These are phyloP conservation scores for Daldinia decipiens DNA, from an alignment of 495 filamentous ascomycete genomes.

Conservation along the genomic window DNA sequence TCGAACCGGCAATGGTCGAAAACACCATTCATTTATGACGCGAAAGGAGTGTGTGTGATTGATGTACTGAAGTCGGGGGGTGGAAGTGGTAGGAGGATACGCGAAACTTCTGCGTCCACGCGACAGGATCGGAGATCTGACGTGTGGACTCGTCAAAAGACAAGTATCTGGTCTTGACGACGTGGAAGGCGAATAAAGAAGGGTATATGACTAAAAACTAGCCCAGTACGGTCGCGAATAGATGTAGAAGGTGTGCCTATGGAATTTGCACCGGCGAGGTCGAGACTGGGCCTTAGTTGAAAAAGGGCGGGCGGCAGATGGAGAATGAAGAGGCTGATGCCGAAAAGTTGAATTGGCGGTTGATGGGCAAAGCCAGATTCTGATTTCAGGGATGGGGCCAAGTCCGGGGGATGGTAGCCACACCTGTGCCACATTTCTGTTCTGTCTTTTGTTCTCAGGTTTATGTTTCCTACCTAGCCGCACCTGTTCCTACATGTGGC, in stretches of 20 bases:
- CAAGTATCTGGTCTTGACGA: conserved; percentile 20
- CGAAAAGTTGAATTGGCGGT: conserved; percentile 47
- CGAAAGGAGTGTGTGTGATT: conserved; percentile 20
- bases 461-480: not conserved
- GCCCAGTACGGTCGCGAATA: conserved; percentile 37
- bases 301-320: conserved; percentile 40
- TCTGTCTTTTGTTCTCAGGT: conserved; percentile 3
- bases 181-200: conserved; percentile 15
- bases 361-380: conserved; percentile 48
- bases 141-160: conserved; percentile 50
- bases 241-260: conserved; percentile 15
- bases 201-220: conserved; percentile 14
- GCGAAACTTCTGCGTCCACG: conserved; percentile 53
- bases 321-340: conserved; percentile 47
- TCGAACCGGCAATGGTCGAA: conserved; percentile 50
- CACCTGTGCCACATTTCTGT: conserved; percentile 36
- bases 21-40: conserved; percentile 56
- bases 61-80: conserved; percentile 27
- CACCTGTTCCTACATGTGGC: conserved; percentile 7
- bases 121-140: conserved; percentile 52
- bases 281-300: conserved; percentile 33
- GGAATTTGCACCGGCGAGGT: conserved; percentile 23
- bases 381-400: conserved; percentile 47
- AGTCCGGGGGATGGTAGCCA: conserved; percentile 38
- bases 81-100: conserved; percentile 38